Base-by-base conservation (phyloP, 257 asterid species). In the Paulownia fortunei region DNA sequence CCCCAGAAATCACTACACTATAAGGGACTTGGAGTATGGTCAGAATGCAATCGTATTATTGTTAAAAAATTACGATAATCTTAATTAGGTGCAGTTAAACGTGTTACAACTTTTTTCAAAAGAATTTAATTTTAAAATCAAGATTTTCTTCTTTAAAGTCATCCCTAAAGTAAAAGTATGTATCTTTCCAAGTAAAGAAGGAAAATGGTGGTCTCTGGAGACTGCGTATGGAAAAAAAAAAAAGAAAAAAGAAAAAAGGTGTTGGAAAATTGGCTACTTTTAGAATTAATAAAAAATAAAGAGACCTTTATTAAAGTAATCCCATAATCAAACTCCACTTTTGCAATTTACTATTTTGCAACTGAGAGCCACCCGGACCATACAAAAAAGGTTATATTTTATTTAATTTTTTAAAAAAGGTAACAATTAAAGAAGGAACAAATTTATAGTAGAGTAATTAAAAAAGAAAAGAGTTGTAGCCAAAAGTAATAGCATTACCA, bases 241-340 rank as follows among this genome's bases (percentile, higher is more conserved):
- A 15, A 5, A 16, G 34, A 69, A n/a, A 49, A 54, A 68, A 18
- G 58, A 71, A 69, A 61, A 23, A 49, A 18, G 66, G 62, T 62
- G 15, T 77, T 8, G 44, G 52, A 78, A 81, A 81, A 75, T 66
- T 76, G 75, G 39, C 76, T 47, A 80, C 82, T 83, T 80, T 80
- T 83, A n/a, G 73, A 21, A 76, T 61, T 76, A 69, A 46, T 56
- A 36, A 52, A 75, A 81, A 60, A 74, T 68, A 77, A 76, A 79
- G 75, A 58, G 41, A 62, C 61, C 81, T 83, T 86, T 76, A 81
- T 55, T 62, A 86, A 81, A 86, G 84, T 42, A 77, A 79, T 79
- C 75, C 83, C 85, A 76, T 73, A 16, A 72, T 69, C 70, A 73
- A 76, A 79, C 46, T 64, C 18, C 74, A 76, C 80, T 80, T 80